Base-by-base conservation (phyloP, 163 green algal species). In the Scenedesmus sp. region DNA sequence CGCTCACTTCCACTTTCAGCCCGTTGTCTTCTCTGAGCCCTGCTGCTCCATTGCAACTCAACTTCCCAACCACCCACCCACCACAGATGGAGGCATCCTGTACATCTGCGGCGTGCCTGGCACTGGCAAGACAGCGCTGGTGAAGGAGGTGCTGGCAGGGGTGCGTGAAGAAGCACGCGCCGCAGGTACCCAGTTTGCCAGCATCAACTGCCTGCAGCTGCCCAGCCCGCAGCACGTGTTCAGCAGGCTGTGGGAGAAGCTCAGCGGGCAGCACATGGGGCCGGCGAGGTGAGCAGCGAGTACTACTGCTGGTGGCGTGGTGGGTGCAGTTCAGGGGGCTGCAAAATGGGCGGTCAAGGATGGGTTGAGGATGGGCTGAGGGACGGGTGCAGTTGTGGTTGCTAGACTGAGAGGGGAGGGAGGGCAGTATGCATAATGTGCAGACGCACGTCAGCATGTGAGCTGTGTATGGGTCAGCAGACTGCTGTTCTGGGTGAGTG, bases 31-130 rank as follows among this genome's bases (percentile, higher is more conserved):
- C 67, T 7, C 67, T 79, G 18, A n/a, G 67, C 20, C 5, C 67
- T 83, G 26, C 74, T 54, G 73, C 62, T 16, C 62, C 10, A 70
- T 70, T 18, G 74, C 26, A 20, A 2, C 18, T 83, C 26, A 4
- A 57, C 74, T 57, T n/a, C 26, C 16, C 66, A 76, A 4, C 66
- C 66, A 18, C 18, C 66, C 6, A 15, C 23, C 23, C 70, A 79
- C 23, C 70, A 56, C 84, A 91, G 90, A 91, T 66, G 90, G 90
- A 23, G 97, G 97, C 20, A 83, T 99, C 96, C 94, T 99, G 86
- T 99, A 99, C 94, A 96, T 99, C 76, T 98, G 94, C 66, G 98
- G 98, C 59, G 97, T 99, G 88, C 98, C 98, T 0, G 98, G 97
- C 66, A 99, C 97, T 0, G 97, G 97, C 91, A 99, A 99, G 95